Evolutionary conservation across 306 rosid genomes (phyloP), one percentile per base, ranked within the genome.

Genomic region (Biancaea sappan): DNA sequence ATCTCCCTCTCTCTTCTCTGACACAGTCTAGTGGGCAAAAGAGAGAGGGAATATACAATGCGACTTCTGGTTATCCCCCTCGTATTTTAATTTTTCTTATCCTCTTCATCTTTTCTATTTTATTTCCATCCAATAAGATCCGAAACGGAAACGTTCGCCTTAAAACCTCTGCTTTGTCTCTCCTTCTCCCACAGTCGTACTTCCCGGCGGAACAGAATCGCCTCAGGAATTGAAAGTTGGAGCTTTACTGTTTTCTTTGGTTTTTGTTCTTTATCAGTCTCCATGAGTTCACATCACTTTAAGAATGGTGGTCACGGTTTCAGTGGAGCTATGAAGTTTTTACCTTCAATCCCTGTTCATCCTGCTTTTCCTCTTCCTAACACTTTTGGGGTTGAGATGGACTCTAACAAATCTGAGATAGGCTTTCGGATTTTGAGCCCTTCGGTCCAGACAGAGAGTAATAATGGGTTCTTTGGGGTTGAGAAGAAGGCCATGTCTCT

Each of bases 401-500:
- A 63, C 16, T 41, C 22, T 13, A 47, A 3, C 53, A 62, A 62
- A 26, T 47, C 75, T 16, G 81, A 76, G 66, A 76, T 78, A 79
- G 85, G 80, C 21, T 63, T 81, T 69, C 82, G 66, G 91, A 78
- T 82, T 76, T 67, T 81, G 57, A 79, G 41, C 40, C 46, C 86
- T 34, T 56, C 67, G 13, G 16, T 64, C 35, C 74, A 66, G n/a
- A 25, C 44, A 38, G 77, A 53, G 37, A 58, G 34, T 73, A 35
- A 19, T 54, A 48, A 59, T 54, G 82, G 58, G 18, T 29, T 8
- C 56, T 34, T 34, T 50, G 72, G 53, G 43, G 50, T 21, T 65
- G 81, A 58, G 31, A 65, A 35, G 10, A 43, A 44, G 34, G 28
- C 18, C 63, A 9, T 82, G 85, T 44, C 67, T 77, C 52, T 84